Evolutionary conservation across 345 rosid genomes (phyloP).

Genomic region (Citrus cavaleriei): DNA sequence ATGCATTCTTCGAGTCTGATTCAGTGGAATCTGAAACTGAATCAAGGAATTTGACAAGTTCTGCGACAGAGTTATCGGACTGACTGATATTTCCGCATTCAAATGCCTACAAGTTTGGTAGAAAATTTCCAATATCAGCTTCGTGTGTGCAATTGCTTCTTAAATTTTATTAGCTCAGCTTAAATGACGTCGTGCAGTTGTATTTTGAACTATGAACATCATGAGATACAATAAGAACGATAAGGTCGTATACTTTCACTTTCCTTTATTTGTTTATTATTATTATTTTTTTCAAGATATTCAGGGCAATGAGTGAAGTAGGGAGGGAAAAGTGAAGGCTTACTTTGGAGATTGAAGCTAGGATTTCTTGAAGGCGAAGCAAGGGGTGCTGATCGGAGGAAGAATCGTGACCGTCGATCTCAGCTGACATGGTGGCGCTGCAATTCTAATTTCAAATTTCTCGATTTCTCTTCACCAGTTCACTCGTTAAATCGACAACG

Average conservation of each 20-base stretch:
- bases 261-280: too few relatives aligned
- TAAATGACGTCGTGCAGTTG: background rate
- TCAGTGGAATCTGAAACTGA: conserved; percentile 33
- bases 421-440: conserved; percentile 20
- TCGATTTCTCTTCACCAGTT: background rate
- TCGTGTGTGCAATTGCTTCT: background rate
- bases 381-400: conserved; percentile 18
- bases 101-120: conserved; percentile 27
- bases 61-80: conserved; percentile 35
- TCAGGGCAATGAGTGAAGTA: background rate
- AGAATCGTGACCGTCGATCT: conserved; percentile 21
- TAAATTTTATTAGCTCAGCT: background rate
- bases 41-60: conserved; percentile 51
- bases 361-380: conserved; percentile 37
- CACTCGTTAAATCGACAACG: too few relatives aligned
- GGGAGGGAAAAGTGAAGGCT: conserved; percentile 13
- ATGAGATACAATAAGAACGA: too few relatives aligned
- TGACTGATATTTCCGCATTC: conserved; percentile 37
- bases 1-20: conserved; percentile 29
- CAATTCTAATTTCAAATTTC: background rate
- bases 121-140: background rate
- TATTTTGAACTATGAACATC: too few relatives aligned
- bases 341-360: conserved; percentile 47
- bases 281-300: too few relatives aligned
- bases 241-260: background rate